Evolutionary conservation across 2,329 filamentous ascomycete genomes (phyloP), one percentile per base, ranked within the genome.

Genomic region (Botrytis aclada): DNA sequence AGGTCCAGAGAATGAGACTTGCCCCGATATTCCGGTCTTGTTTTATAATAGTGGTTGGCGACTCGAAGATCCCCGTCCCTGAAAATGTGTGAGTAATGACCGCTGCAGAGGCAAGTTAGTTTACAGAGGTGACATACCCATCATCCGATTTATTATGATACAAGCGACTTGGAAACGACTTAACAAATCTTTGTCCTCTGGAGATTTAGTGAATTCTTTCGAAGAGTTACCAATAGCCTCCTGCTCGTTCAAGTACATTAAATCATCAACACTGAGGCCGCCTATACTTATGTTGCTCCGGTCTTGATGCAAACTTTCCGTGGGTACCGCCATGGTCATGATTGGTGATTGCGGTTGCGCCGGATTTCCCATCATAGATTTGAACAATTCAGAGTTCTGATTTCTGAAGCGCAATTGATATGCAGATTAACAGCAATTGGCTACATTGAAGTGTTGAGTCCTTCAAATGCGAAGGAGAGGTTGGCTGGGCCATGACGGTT

Each of bases 21-120:
- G 87, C 83, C 6, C 87, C 87, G 3, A 88, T 86, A 84, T 85
- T 72, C 87, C 86, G 2, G 88, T 75, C 74, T 41, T 70, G 72
- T 41, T 62, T 45, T 51, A 77, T 72, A 10, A 77, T 91, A 12
- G 88, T 86, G 0, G 90, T 90, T 0, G 91, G 91, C 87, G 82
- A 74, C 41, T 75, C 74, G 67, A 79, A 79, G 9, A 79, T 79
- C 2, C 77, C 77, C 22, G 74, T 76, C 20, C 77, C 77, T 77
- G 56, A 69, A 58, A 6, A 74, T 32, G 12, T 54, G 41, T 61
- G 16, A 72, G 39, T 16, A 60, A 18, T 54, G 6, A 32, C 7
- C 3, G 10, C 22, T 29, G n/a, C 39, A 45, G 22, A 43, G n/a
- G 16, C 22, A 20, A 39, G n/a, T 3, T 12, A 3, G 4, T 25